phyloP scores from a whole-genome alignment of 805 yeast species.

The Ogataea kodamae region DNA sequence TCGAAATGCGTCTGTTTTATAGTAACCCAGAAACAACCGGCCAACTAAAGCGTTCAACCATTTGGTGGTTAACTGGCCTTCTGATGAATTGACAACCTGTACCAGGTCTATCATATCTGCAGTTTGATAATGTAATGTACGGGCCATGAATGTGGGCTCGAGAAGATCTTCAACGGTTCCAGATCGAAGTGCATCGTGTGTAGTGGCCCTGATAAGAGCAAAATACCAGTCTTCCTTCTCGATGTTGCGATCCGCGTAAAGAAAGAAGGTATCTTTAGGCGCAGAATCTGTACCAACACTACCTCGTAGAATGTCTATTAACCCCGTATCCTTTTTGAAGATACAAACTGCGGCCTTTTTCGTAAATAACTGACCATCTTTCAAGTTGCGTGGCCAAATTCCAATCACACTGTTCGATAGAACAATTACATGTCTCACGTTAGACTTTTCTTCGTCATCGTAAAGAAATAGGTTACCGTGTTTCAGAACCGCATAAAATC shows the following conservation, averaged over 20 bases:
- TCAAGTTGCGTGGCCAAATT: constrained; percentile 77
- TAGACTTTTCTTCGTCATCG: constrained; percentile 59
- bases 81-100: constrained; percentile 74
- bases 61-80: constrained; percentile 75
- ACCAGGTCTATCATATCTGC: constrained; percentile 69
- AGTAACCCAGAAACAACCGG: constrained; percentile 71
- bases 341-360: constrained; percentile 77
- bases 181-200: constrained; percentile 32
- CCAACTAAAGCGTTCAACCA: constrained; percentile 93
- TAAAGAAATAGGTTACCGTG: constrained; percentile 90
- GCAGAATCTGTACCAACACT: constrained; percentile 28
- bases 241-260: constrained; percentile 72
- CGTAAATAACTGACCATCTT: constrained; percentile 78
- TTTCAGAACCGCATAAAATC: constrained; percentile 67
- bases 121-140: constrained; percentile 68
- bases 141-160: constrained; percentile 65
- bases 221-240: constrained; percentile 95
- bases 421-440: constrained; percentile 76
- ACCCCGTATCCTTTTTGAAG: constrained; percentile 46
- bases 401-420: constrained; percentile 66
- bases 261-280: constrained; percentile 45
- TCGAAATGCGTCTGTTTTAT: constrained; percentile 66
- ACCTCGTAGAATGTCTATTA: constrained; percentile 41
- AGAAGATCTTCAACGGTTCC: constrained; percentile 31
- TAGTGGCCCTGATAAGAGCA: constrained; percentile 74